Evolutionary conservation across 2,329 filamentous ascomycete genomes (phyloP).

Genomic region (Colletotrichum neosansevieriae): DNA sequence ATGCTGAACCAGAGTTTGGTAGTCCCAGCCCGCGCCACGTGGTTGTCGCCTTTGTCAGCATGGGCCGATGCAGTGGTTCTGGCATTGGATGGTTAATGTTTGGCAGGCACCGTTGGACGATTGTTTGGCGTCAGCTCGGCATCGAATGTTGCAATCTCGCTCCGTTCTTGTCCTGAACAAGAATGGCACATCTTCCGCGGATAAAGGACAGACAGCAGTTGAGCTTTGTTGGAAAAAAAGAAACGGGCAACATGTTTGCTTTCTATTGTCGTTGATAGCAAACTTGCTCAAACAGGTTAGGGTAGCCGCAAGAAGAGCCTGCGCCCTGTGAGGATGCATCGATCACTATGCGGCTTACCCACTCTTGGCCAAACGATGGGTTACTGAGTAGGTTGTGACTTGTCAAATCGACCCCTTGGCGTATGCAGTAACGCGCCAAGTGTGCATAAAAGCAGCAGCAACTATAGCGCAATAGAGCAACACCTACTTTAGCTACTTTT

Average conservation of each 20-base stretch:
- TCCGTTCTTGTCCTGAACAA: neutral
- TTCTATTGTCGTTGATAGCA: conserved; percentile 27
- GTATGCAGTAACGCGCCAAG: too few relatives aligned
- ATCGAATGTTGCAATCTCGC: conserved; percentile 2
- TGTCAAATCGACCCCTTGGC: too few relatives aligned
- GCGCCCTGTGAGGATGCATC: conserved; percentile 4
- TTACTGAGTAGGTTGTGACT: too few relatives aligned
- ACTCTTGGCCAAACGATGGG: too few relatives aligned
- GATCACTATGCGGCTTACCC: conserved; percentile 30
- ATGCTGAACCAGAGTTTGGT: neutral
- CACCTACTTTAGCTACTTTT: too few relatives aligned
- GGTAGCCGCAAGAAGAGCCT: conserved; percentile 29
- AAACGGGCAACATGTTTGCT: conserved; percentile 29
- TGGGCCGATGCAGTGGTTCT: neutral
- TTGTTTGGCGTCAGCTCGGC: conserved; percentile 3
- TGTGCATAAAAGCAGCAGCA: too few relatives aligned
- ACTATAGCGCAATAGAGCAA: too few relatives aligned
- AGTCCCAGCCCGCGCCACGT: neutral
- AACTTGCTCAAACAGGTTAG: conserved; percentile 28
- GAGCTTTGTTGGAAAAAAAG: conserved; percentile 27
- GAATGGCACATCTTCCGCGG: neutral
- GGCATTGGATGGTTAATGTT: neutral
- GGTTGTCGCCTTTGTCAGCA: conserved; percentile 1
- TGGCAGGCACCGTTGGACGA: neutral
- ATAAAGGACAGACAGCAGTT: neutral